Conservation (phyloP, 2,329 filamentous ascomycete species). For the Penicillium hordei region DNA sequence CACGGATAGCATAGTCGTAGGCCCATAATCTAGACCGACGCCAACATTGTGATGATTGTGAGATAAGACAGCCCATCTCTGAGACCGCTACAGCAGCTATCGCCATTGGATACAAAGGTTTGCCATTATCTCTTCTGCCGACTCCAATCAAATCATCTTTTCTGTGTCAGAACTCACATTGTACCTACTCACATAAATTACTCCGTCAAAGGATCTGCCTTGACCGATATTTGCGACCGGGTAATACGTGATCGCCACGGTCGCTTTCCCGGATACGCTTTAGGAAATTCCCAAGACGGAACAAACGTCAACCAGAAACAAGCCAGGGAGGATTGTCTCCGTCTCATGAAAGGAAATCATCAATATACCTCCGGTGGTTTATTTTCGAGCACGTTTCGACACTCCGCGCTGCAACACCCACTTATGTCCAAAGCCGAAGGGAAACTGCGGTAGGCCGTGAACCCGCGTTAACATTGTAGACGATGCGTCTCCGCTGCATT, state of each 20-base stretch:
- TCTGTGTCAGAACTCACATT: background rate
- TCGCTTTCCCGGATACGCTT: background rate
- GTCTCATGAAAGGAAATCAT: background rate
- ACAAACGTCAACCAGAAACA: background rate
- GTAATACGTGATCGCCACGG: slow-evolving; percentile 6
- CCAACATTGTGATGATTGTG: background rate
- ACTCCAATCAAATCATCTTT: background rate
- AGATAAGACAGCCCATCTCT: slow-evolving; percentile 4
- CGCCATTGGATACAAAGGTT: background rate
- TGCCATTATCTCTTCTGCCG: background rate
- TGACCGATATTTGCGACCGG: slow-evolving; percentile 12
- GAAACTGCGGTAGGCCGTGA: background rate
- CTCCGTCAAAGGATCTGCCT: background rate
- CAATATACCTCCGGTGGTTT: background rate
- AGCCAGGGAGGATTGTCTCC: background rate
- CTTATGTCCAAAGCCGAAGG: slow-evolving; percentile 11
- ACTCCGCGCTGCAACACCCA: background rate
- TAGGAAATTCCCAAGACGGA: background rate
- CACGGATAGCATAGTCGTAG: slow-evolving; percentile 5
- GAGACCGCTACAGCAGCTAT: slow-evolving; percentile 4
- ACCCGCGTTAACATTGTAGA: slow-evolving; percentile 4
- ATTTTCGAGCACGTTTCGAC: slow-evolving; percentile 17
- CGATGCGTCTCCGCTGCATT: slow-evolving; percentile 8
- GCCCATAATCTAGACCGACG: slow-evolving; percentile 5
- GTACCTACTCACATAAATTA: background rate